Base-by-base conservation (phyloP, 192 early-diverging fungal species). In the Entomortierella beljakovae region DNA sequence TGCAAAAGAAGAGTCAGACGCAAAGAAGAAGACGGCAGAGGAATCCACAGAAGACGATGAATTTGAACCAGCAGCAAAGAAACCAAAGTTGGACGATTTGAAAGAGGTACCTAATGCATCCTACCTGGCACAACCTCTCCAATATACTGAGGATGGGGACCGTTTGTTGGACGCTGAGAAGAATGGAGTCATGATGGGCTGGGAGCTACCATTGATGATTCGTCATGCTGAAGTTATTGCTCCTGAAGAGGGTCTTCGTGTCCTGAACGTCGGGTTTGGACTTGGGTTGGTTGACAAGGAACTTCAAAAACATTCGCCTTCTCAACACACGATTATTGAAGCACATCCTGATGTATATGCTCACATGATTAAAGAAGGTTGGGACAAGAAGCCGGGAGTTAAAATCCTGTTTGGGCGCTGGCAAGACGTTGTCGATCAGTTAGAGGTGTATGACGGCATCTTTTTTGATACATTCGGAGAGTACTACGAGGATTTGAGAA, bases 111-210 rank as follows among this genome's bases (percentile, higher is more conserved):
- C 94, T 40, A 96, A 96, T 64, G 85, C 88, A 54, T 90, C 90
- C 23, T 99, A 94, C 70, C 83, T 99, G 32, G 70, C 84, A 28
- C 90, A 91, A 52, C 89, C 88, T 22, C 86, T 99, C 2, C 89
- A 88, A 48, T 99, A 94, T 69, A 86, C 88, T 7, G 71, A 87
- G 40, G 90, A 92, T 35, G 94, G 93, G 25, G 91, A 89, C 50
- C 88, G 86, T 43, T 77, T 99, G 20, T 68, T 98, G 63, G 97
- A 99, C 69, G 89, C 84, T 6, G 92, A 96, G 55, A 88, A 88
- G 34, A 94, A 99, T 82, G 96, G 90, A 50, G 96, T 99, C 2
- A 98, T 98, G 96, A 99, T 99, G 97, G 94, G 91, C 50, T 99
- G 97, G 97, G 97, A 99, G 72, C 81, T 86, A 6, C 95, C 95